phyloP scores from a whole-genome alignment of 805 yeast species.

The Candida saitoana region DNA sequence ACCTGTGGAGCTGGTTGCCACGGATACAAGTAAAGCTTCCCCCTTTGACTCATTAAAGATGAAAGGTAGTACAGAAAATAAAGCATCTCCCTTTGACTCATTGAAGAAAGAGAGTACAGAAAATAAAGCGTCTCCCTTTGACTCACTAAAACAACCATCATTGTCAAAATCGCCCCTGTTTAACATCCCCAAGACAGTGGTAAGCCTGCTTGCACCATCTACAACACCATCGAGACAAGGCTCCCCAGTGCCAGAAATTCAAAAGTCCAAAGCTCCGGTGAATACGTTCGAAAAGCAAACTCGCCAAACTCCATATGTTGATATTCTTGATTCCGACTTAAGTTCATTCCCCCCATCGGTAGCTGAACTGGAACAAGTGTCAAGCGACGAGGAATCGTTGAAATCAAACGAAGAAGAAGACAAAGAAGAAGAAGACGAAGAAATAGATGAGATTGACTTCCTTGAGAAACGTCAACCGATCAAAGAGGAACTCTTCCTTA shows the following conservation, averaged over 20 bases:
- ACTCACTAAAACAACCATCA: neutral
- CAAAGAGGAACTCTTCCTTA: constrained; percentile 1
- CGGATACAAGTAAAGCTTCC: neutral
- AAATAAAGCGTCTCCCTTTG: neutral
- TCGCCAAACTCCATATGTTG: neutral
- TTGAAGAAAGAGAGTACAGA: neutral
- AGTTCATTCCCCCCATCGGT: neutral
- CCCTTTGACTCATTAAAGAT: neutral
- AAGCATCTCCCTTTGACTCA: neutral
- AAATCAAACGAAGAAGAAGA: neutral
- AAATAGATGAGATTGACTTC: neutral
- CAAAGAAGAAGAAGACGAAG: neutral
- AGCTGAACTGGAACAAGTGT: neutral
- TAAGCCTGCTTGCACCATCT: neutral
- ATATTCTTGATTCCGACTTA: neutral
- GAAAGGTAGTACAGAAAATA: neutral
- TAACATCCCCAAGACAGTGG: neutral
- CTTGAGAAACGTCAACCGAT: constrained; percentile 4
- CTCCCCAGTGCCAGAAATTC: neutral
- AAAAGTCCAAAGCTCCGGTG: neutral
- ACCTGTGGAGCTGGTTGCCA: too few species aligned
- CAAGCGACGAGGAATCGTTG: neutral
- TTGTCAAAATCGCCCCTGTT: neutral
- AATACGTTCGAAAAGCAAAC: neutral
- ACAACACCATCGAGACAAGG: neutral